Evolutionary conservation across 257 asterid species (phyloP), one percentile per base, ranked within the genome.

Genomic region (Penstemon davidsonii): DNA sequence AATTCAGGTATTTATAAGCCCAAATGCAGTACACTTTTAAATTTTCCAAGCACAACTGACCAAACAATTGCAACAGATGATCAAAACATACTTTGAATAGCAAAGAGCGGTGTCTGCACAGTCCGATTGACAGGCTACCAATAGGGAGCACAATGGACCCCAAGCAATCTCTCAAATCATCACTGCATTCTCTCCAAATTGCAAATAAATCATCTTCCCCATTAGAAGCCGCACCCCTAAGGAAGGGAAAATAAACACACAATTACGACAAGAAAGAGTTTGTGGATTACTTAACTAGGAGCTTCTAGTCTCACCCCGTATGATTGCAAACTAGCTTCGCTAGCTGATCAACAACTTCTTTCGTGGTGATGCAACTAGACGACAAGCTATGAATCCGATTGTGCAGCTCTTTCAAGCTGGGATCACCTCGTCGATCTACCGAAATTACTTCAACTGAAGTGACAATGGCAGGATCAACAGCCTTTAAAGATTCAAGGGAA

Each of bases 251-350:
- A 78, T 54, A 78, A 61, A 25, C 33, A 25, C 66, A 66, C 67
- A 73, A 68, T 75, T 68, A 80, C 65, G 80, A 62, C 43, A 75
- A 40, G 57, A 75, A 45, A 55, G 52, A 5, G 12, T 40, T 36
- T 62, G 62, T 52, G 39, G 43, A 64, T 70, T 18, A 69, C 71
- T 64, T 52, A 43, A 53, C 54, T 44, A 76, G 15, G 65, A 79
- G 52, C 60, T 67, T 63, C 62, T 19, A 64, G 76, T 45, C 96
- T 87, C 81, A 94, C 99, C 99, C 99, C 99, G 91, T 79, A 68
- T 80, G 91, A 76, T 82, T 85, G 83, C 90, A 88, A 15, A 90
- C 96, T 74, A 94, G 87, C 92, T 87, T 91, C 36, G 98, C 96
- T 54, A 94, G 87, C 73, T 88, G 95, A 43, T 88, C 96, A 80